These are phyloP conservation scores for Sinapis alba DNA, from an alignment of 441 rosid species.

Conservation along the genomic window DNA sequence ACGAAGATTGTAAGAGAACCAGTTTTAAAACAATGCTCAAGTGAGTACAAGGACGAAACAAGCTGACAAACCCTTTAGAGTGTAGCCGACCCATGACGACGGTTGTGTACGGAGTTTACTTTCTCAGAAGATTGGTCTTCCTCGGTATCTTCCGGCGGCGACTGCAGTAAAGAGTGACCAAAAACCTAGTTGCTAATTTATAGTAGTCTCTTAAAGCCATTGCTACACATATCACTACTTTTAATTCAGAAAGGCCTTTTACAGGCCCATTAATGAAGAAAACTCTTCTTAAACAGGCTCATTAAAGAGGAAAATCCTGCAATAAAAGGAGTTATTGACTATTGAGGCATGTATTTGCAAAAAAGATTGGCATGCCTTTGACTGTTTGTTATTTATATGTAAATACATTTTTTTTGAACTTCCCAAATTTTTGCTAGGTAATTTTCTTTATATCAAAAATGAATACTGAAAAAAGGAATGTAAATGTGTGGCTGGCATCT, in stretches of 20 bases:
- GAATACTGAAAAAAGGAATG: no score
- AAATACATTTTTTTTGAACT: no score
- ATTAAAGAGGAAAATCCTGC: not conserved
- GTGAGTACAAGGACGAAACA: not conserved
- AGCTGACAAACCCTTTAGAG: constrained; percentile 62
- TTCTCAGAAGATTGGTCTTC: constrained; percentile 10
- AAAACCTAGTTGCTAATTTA: constrained; percentile 26
- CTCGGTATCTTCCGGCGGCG: constrained; percentile 7
- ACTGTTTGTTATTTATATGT: no score
- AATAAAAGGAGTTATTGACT: not conserved
- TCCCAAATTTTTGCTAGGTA: no score
- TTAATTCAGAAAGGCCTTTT: not conserved
- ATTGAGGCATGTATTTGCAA: no score
- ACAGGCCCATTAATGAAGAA: not conserved
- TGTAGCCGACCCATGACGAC: constrained; percentile 82
- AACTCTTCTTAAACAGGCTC: not conserved
- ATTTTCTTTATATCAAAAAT: no score
- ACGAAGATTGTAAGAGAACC: not conserved
- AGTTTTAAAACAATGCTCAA: not conserved
- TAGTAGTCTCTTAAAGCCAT: constrained; percentile 3
- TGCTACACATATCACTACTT: not conserved
- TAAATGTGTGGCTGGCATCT: no score
- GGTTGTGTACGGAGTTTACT: not conserved
- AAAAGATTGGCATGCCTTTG: no score
- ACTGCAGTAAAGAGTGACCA: not conserved